These are phyloP conservation scores for Verticillium nonalfalfae DNA, from an alignment of 2,329 filamentous ascomycete genomes.

Conservation along the genomic window DNA sequence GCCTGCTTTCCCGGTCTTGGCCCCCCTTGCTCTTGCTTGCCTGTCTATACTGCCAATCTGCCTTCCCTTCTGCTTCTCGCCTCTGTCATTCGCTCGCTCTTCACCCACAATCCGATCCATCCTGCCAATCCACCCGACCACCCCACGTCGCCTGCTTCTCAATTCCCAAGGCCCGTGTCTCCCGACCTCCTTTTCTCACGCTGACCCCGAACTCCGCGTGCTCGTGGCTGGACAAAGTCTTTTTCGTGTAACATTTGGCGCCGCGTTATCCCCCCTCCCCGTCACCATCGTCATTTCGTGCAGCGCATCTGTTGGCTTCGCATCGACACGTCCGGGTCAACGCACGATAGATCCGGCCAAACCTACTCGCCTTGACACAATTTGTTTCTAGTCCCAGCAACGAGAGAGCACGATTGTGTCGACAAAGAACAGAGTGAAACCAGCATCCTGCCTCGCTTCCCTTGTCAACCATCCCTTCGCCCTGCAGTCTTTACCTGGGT, in stretches of 20 bases:
- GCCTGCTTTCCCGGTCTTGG: constrained; percentile 7
- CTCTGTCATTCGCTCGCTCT: background rate
- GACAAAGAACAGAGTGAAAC: background rate
- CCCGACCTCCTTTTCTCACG: background rate
- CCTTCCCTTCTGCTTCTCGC: constrained; percentile 2
- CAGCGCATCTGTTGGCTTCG: background rate
- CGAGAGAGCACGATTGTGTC: background rate
- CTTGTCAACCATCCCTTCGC: background rate
- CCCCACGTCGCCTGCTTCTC: background rate
- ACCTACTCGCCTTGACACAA: background rate
- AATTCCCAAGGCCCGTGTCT: background rate
- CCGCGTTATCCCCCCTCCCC: background rate
- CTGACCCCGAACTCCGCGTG: background rate
- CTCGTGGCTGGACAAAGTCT: background rate
- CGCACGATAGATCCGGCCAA: background rate
- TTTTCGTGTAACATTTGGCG: background rate
- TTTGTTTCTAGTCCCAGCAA: background rate
- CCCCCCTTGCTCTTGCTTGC: constrained; percentile 2
- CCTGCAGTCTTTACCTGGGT: constrained; percentile 1
- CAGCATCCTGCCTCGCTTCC: background rate
- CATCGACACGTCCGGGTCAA: background rate
- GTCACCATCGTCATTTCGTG: background rate
- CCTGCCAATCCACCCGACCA: background rate
- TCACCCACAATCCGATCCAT: background rate
- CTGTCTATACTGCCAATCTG: constrained; percentile 1